A percentile compares a stretch with the other conserved stretches of the same genome.
phyloP scores from a whole-genome alignment of 768 basidiomycete species.

The Erythrobasidium yunnanense region DNA sequence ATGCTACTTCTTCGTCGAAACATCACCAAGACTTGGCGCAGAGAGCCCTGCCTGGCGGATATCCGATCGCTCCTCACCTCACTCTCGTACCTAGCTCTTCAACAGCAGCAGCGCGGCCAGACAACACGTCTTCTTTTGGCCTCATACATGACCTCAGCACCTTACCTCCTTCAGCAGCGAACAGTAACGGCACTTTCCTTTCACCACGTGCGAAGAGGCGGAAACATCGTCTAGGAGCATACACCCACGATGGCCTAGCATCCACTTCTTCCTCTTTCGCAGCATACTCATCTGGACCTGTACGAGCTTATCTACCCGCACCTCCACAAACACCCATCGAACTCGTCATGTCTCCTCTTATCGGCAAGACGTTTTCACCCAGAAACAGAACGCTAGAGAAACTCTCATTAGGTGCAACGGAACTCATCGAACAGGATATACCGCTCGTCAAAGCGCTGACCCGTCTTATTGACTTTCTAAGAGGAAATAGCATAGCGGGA shows the following conservation, averaged over 20 bases:
- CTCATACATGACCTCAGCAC: background rate
- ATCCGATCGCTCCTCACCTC: slow-evolving; percentile 35
- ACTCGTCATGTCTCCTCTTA: slow-evolving; percentile 30
- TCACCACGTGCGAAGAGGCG: background rate
- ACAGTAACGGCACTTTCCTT: background rate
- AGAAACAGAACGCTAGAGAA: slow-evolving; percentile 31
- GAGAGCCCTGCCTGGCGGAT: slow-evolving; percentile 25
- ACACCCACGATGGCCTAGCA: slow-evolving; percentile 13
- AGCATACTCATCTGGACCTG: slow-evolving; percentile 21
- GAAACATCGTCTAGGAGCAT: slow-evolving; percentile 7
- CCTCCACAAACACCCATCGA: slow-evolving; percentile 35
- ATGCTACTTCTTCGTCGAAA: too few relatives aligned
- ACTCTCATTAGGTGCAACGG: slow-evolving; percentile 30
- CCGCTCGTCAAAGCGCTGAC: slow-evolving; percentile 28
- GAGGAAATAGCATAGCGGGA: slow-evolving; percentile 34
- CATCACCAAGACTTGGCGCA: too few relatives aligned
- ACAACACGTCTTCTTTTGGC: background rate
- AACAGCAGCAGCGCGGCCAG: slow-evolving; percentile 17
- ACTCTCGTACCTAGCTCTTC: slow-evolving; percentile 30
- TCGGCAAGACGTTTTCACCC: slow-evolving; percentile 30
- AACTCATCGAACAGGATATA: slow-evolving; percentile 36
- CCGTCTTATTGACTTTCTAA: slow-evolving; percentile 29
- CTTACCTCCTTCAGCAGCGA: background rate
- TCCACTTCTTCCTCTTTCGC: background rate
- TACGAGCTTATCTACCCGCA: slow-evolving; percentile 30